A percentile compares a stretch with the other conserved stretches of the same genome.
Evolutionary conservation across 2,329 filamentous ascomycete species (phyloP).

Genomic region (Phialemoniopsis sp.): DNA sequence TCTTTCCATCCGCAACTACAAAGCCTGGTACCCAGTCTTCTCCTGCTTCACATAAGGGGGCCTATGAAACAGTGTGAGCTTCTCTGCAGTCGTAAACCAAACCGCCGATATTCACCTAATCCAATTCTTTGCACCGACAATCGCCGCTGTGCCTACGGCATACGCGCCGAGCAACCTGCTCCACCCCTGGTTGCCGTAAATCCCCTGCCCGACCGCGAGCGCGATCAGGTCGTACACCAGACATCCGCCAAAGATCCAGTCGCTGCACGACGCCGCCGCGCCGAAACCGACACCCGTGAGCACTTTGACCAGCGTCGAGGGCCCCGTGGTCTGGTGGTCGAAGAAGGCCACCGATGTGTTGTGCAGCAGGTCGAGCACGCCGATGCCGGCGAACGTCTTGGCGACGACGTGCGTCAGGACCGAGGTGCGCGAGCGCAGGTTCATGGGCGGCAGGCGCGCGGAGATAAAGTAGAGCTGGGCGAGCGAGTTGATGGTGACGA

Average conservation of each 20-base stretch:
- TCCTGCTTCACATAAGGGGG: background rate
- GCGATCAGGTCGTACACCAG: constrained; percentile 55
- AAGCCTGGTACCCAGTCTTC: constrained; percentile 1
- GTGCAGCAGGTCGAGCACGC: constrained; percentile 54
- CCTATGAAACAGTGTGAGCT: background rate
- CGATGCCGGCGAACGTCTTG: constrained; percentile 58
- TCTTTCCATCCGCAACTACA: background rate
- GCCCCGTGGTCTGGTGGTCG: constrained; percentile 31
- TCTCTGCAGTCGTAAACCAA: too few species aligned
- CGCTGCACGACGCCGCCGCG: constrained; percentile 40
- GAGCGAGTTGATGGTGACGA: constrained; percentile 51
- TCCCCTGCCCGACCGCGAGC: constrained; percentile 46
- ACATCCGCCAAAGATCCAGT: constrained; percentile 58
- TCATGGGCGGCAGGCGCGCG: constrained; percentile 41
- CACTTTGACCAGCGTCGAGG: constrained; percentile 41
- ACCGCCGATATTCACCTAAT: constrained; percentile 31
- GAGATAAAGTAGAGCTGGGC: constrained; percentile 51
- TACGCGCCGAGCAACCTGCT: constrained; percentile 44
- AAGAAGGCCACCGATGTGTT: constrained; percentile 54
- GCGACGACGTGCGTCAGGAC: constrained; percentile 53
- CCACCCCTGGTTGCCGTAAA: constrained; percentile 38
- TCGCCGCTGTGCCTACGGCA: constrained; percentile 45
- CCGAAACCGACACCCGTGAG: constrained; percentile 51
- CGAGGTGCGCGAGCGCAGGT: constrained; percentile 42
- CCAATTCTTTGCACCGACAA: constrained; percentile 48